These are phyloP conservation scores for Pelargonium myrrhifolium DNA, from an alignment of 441 rosid genomes.

Conservation along the genomic window DNA sequence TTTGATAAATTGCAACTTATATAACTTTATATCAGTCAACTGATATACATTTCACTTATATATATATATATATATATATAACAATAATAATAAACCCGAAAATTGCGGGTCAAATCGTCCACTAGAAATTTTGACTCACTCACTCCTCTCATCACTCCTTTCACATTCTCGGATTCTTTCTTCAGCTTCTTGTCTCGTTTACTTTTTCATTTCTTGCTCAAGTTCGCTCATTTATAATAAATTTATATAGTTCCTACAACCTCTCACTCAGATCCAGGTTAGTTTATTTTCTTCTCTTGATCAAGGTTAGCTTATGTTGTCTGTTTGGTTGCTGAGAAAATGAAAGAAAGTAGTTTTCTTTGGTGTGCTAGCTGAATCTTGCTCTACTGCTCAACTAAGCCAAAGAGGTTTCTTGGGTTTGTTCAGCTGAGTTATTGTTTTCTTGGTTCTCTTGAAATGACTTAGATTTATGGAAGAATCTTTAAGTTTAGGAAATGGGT, in stretches of 20 bases:
- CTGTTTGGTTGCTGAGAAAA: slow-evolving; percentile 17
- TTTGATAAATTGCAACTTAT: too few species aligned
- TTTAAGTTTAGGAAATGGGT: slow-evolving; percentile 3
- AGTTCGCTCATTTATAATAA: slow-evolving; percentile 11
- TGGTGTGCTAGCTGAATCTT: background rate
- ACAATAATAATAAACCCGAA: slow-evolving; percentile 19
- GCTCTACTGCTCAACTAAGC: slow-evolving; percentile 13
- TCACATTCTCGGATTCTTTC: background rate
- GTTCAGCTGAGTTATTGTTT: slow-evolving; percentile 4
- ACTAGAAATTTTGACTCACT: slow-evolving; percentile 1
- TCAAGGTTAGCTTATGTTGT: slow-evolving; percentile 4
- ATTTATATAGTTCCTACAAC: background rate
- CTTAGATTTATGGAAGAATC: background rate
- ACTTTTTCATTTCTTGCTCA: background rate
- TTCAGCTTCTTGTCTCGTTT: background rate
- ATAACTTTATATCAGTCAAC: too few species aligned
- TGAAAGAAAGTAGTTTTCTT: background rate
- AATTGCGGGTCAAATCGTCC: slow-evolving; percentile 31
- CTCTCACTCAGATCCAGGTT: slow-evolving; percentile 44
- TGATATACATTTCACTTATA: too few species aligned
- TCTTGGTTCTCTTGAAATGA: background rate
- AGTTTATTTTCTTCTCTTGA: slow-evolving; percentile 17
- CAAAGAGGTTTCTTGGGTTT: slow-evolving; percentile 6
- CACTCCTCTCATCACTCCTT: slow-evolving; percentile 6
- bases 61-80: background rate